Percentiles rank a stretch among this genome's conserved stretches.
phyloP scores from a whole-genome alignment of 495 filamentous ascomycete genomes.

The Trichoderma virens region DNA sequence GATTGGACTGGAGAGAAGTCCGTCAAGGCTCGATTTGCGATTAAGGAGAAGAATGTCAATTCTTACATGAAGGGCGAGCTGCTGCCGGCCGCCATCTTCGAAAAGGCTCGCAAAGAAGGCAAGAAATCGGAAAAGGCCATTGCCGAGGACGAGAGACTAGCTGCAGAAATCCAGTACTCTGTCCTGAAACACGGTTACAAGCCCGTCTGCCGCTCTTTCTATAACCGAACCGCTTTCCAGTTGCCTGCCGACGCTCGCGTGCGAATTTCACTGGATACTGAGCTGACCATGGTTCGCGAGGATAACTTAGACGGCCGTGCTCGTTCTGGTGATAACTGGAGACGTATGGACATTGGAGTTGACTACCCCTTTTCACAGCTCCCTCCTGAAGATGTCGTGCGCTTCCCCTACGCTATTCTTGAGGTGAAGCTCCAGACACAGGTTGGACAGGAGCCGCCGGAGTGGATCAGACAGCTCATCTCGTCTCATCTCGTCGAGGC shows the following conservation, averaged over 20 bases:
- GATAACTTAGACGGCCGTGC: slow-evolving; percentile 81
- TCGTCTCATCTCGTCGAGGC: slow-evolving; percentile 93
- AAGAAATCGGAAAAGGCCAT: slow-evolving; percentile 90
- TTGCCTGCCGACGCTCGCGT: slow-evolving; percentile 93
- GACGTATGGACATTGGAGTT: slow-evolving; percentile 94
- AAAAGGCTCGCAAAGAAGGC: slow-evolving; percentile 87
- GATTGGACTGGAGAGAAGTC: slow-evolving; percentile 99
- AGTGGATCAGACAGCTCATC: slow-evolving; percentile 91
- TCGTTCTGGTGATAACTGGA: slow-evolving; percentile 83
- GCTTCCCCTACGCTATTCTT: slow-evolving; percentile 92
- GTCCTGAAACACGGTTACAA: slow-evolving; percentile 73
- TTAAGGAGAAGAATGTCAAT: slow-evolving; percentile 97
- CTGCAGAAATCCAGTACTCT: slow-evolving; percentile 87
- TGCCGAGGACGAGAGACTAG: slow-evolving; percentile 79
- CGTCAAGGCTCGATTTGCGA: slow-evolving; percentile 88
- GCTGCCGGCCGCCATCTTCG: slow-evolving; percentile 75
- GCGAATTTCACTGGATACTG: slow-evolving; percentile 93
- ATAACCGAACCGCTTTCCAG: slow-evolving; percentile 97
- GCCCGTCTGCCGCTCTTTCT: slow-evolving; percentile 88
- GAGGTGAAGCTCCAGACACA: slow-evolving; percentile 98
- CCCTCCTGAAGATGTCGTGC: slow-evolving; percentile 71
- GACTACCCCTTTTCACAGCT: slow-evolving; percentile 92
- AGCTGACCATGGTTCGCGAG: slow-evolving; percentile 88
- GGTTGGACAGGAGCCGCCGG: slow-evolving; percentile 89
- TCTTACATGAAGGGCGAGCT: slow-evolving; percentile 74